Evolutionary conservation across 1,284 basidiomycete species (phyloP).

Genomic region (Fomitiporia mediterranea): DNA sequence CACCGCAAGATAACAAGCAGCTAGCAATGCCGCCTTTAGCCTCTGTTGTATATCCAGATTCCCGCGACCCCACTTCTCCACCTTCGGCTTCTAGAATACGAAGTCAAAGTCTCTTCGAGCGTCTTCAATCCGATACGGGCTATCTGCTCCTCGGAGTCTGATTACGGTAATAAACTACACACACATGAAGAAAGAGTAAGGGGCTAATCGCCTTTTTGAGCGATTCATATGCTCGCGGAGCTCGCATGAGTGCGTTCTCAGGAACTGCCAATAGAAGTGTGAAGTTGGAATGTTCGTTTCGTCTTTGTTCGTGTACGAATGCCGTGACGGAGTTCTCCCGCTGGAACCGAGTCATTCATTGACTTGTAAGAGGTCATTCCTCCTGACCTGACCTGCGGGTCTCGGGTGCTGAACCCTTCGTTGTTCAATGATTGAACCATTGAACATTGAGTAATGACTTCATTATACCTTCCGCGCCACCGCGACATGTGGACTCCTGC

Average conservation of each 20-base stretch:
- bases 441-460: too few relatives aligned
- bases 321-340: neutral
- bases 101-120: too few relatives aligned
- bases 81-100: neutral
- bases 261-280: neutral
- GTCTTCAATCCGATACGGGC: too few relatives aligned
- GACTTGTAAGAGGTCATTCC: too few relatives aligned
- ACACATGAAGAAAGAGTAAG: too few relatives aligned
- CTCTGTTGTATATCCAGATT: neutral
- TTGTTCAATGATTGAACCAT: too few relatives aligned
- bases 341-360: too few relatives aligned
- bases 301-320: too few relatives aligned
- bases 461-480: neutral
- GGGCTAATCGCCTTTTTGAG: neutral
- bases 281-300: too few relatives aligned
- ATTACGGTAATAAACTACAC: too few relatives aligned
- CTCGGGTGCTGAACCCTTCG: neutral
- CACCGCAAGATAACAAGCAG: too few relatives aligned
- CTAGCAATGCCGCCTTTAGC: neutral
- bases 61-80: neutral
- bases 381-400: too few relatives aligned
- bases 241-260: neutral
- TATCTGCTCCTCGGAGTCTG: neutral
- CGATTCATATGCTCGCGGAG: constrained; percentile 2
- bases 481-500: neutral